Evolutionary conservation across 192 early-diverging fungal genomes (phyloP).

Genomic region (Dissophora ornata): DNA sequence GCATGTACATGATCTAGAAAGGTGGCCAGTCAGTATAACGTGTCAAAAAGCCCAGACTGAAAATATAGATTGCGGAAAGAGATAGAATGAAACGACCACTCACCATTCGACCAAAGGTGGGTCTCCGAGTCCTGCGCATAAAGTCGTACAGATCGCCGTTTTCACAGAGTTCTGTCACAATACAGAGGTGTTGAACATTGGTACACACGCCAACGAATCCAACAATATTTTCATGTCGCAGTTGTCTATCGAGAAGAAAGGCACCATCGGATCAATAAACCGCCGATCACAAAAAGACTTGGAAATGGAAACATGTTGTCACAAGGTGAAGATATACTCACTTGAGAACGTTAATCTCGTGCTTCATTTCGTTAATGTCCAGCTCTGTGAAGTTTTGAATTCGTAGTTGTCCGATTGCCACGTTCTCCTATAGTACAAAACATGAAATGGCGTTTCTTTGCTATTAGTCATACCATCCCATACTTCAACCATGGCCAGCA

Average conservation of each 20-base stretch:
- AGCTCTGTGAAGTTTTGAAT: conserved; percentile 74
- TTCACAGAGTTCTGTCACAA: conserved; percentile 80
- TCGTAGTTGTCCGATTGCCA: conserved; percentile 78
- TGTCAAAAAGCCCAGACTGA: not conserved
- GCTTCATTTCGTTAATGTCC: conserved; percentile 78
- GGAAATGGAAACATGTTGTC: not conserved
- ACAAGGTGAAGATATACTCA: conserved; percentile 22
- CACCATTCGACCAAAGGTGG: conserved; percentile 71
- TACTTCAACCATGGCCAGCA: too few relatives aligned
- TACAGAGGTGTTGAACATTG: conserved; percentile 71
- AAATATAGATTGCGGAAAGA: conserved; percentile 6
- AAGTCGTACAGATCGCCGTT: conserved; percentile 82
- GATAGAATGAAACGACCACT: not conserved
- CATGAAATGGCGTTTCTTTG: too few relatives aligned
- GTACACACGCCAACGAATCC: conserved; percentile 80
- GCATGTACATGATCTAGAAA: conserved; percentile 77
- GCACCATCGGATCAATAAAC: not conserved
- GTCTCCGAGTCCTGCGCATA: conserved; percentile 71
- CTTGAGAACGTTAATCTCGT: conserved; percentile 83
- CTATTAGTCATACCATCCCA: too few relatives aligned
- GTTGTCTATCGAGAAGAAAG: conserved; percentile 59
- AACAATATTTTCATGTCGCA: conserved; percentile 81
- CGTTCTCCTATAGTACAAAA: conserved; percentile 63
- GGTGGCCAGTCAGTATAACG: not conserved
- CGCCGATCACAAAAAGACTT: not conserved